These are phyloP conservation scores for Ustilago loliicola DNA, from an alignment of 1,284 basidiomycete species.

Conservation along the genomic window DNA sequence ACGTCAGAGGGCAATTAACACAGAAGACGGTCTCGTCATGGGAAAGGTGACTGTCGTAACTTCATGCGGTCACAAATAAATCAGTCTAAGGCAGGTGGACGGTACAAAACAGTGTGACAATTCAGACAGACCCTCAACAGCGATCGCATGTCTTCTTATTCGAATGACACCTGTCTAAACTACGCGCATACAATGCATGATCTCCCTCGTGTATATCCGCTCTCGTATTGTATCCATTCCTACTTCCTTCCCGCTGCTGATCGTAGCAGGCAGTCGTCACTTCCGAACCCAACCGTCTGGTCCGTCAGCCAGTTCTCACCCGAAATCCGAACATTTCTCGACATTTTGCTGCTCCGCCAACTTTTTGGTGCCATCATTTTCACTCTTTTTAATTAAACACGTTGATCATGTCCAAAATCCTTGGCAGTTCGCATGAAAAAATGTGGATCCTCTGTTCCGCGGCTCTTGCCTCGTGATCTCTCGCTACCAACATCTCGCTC, in stretches of 20 bases:
- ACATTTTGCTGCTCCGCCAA: neutral
- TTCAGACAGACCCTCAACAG: neutral
- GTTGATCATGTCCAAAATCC: neutral
- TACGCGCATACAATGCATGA: neutral
- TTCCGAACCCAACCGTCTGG: neutral
- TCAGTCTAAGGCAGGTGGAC: neutral
- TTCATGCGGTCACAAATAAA: slow-evolving; percentile 1
- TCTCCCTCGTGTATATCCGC: neutral
- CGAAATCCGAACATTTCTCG: neutral
- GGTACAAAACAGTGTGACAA: neutral
- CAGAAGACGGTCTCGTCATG: neutral
- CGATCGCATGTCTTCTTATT: neutral
- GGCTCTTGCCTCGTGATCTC: neutral
- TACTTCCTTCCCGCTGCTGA: neutral
- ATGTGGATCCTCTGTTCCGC: neutral
- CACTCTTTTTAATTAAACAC: neutral
- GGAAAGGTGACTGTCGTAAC: neutral
- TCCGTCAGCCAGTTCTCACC: neutral
- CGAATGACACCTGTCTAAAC: neutral
- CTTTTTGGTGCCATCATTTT: neutral
- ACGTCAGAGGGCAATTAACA: neutral
- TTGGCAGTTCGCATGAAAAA: slow-evolving; percentile 2
- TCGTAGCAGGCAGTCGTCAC: neutral
- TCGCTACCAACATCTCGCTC: neutral
- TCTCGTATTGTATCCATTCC: neutral